Evolutionary conservation across 345 rosid species (phyloP).

Genomic region (Kernera saxatilis): DNA sequence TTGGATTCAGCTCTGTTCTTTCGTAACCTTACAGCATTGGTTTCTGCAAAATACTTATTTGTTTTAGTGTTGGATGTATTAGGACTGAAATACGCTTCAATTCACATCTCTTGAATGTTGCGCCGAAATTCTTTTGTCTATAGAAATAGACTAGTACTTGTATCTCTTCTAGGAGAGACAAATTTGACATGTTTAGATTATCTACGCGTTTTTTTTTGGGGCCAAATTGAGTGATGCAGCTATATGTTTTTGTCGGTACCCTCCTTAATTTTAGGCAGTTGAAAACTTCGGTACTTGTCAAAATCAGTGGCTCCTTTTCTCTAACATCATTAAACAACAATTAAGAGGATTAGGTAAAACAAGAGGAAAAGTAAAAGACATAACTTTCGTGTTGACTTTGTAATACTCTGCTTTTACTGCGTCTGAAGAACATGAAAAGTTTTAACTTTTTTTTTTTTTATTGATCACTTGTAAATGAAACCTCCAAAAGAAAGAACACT

Average conservation of each 20-base stretch:
- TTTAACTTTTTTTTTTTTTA: not conserved
- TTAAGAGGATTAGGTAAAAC: not conserved
- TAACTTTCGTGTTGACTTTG: conserved; percentile 14
- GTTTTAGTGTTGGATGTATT: not conserved
- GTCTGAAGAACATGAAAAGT: not conserved
- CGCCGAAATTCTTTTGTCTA: no score
- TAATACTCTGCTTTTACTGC: not conserved
- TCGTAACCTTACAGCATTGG: conserved; percentile 1
- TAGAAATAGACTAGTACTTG: no score
- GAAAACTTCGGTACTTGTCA: conserved; percentile 27
- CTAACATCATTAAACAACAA: not conserved
- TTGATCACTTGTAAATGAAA: not conserved
- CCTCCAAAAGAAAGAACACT: not conserved
- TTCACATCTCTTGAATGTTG: not conserved
- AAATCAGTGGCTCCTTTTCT: conserved; percentile 16
- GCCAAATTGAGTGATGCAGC: not conserved
- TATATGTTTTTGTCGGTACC: conserved; percentile 20
- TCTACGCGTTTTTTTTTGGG: not conserved
- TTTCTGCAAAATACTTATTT: not conserved
- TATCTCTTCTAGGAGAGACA: no score
- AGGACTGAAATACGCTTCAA: not conserved
- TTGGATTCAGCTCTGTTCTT: not conserved
- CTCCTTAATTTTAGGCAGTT: not conserved
- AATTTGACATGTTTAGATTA: not conserved
- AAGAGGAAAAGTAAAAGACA: not conserved